Evolutionary conservation across 768 basidiomycete genomes (phyloP).

Genomic region (Tulasnella sp.): DNA sequence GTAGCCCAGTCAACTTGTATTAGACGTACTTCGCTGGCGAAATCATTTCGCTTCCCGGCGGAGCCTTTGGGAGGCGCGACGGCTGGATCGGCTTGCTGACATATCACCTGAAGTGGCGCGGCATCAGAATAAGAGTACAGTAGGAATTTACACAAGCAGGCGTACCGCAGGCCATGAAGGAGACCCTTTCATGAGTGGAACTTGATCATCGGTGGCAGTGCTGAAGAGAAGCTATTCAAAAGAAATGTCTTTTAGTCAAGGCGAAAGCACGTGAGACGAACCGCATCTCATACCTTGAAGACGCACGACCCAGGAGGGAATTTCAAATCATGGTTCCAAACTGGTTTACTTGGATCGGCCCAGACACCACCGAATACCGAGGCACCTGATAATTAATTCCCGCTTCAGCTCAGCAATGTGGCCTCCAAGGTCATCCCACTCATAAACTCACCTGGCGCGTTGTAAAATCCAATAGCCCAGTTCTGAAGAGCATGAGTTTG

Average conservation of each 20-base stretch:
- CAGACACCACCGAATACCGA: not conserved
- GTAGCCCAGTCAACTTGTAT: constrained; percentile 9
- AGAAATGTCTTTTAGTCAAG: not conserved
- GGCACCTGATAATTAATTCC: not conserved
- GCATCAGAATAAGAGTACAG: not conserved
- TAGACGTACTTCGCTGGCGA: not conserved
- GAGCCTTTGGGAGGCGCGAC: constrained; percentile 3
- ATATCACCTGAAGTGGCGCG: not conserved
- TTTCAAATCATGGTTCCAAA: not conserved
- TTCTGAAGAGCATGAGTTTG: not conserved
- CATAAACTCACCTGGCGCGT: not conserved
- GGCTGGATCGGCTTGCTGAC: not conserved
- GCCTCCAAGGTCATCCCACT: too few species aligned
- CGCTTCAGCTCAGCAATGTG: too few species aligned
- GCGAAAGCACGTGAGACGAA: not conserved
- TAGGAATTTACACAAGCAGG: too few species aligned
- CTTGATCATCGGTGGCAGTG: not conserved
- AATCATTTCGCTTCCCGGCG: not conserved
- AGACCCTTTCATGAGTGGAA: not conserved
- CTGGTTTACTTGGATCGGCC: not conserved
- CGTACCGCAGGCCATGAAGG: not conserved
- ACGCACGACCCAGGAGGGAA: constrained; percentile 10
- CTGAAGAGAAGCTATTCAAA: not conserved
- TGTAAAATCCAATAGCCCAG: constrained; percentile 11
- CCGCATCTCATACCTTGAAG: not conserved